Evolutionary conservation across 140 eudicot species (phyloP).

Genomic region (Flaveria floridana): DNA sequence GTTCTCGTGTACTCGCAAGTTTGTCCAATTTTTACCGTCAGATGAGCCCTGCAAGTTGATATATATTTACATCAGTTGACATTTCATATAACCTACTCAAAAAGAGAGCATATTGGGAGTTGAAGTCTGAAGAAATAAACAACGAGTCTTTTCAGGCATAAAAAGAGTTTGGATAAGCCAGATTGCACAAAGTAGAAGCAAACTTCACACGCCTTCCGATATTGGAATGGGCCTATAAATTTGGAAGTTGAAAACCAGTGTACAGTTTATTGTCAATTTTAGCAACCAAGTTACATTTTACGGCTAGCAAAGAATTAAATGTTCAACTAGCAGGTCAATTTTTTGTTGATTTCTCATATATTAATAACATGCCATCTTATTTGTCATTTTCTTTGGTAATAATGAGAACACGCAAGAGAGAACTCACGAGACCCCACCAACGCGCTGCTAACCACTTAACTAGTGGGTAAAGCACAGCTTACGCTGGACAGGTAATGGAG

Average conservation of each 20-base stretch:
- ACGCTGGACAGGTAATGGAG: not conserved
- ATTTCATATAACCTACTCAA: not conserved
- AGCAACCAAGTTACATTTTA: not conserved
- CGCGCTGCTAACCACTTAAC: not conserved
- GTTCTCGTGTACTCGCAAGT: slow-evolving; percentile 80
- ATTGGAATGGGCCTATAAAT: too few relatives aligned
- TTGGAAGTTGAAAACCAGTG: not conserved
- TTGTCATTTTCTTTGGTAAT: not conserved
- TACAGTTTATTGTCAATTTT: not conserved
- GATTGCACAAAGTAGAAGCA: not conserved
- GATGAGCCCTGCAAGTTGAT: slow-evolving; percentile 62
- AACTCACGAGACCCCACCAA: not conserved
- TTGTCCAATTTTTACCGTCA: slow-evolving; percentile 84
- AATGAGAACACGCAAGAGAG: not conserved
- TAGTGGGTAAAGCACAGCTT: not conserved
- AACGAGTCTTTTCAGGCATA: too few relatives aligned
- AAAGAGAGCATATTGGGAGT: too few relatives aligned
- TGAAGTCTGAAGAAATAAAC: too few relatives aligned
- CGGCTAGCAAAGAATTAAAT: not conserved
- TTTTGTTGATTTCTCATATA: not conserved
- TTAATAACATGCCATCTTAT: not conserved
- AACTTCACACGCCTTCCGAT: not conserved
- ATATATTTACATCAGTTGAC: not conserved
- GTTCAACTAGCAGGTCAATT: not conserved
- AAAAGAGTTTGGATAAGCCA: not conserved